phyloP scores from a whole-genome alignment of 2,329 filamentous ascomycete species.

The Fusarium udum region DNA sequence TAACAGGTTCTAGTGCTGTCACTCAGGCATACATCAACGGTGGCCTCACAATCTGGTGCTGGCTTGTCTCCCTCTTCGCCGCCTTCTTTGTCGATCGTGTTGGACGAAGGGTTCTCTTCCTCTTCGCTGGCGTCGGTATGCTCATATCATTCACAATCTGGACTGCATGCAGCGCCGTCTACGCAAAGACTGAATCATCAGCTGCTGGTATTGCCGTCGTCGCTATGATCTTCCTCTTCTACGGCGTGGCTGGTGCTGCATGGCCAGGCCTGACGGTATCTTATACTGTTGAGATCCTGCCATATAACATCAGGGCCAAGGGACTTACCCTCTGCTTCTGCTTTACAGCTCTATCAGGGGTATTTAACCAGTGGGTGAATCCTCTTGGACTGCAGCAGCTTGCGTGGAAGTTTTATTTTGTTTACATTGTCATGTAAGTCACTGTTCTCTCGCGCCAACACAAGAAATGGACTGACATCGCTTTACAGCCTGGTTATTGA shows the following conservation, averaged over 20 bases:
- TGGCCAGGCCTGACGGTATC: conserved; percentile 41
- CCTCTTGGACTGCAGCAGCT: conserved; percentile 37
- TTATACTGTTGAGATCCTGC: conserved; percentile 38
- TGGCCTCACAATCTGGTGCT: conserved; percentile 40
- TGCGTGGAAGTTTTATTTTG: conserved; percentile 39
- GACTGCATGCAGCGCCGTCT: conserved; percentile 39
- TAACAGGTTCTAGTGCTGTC: conserved; percentile 17
- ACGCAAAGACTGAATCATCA: conserved; percentile 33
- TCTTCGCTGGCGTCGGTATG: conserved; percentile 39
- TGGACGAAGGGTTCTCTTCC: conserved; percentile 35
- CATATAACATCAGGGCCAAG: conserved; percentile 40
- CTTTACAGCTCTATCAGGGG: conserved; percentile 37
- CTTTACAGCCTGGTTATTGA: conserved; percentile 29
- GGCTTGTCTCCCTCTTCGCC: conserved; percentile 34
- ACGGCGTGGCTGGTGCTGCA: conserved; percentile 36
- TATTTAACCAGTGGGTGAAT: conserved; percentile 41
- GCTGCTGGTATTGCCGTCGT: conserved; percentile 36
- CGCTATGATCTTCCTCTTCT: conserved; percentile 42
- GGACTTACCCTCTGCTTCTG: conserved; percentile 39
- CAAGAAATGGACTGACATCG: neutral
- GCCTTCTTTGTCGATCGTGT: conserved; percentile 41
- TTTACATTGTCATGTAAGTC: conserved; percentile 40
- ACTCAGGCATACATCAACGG: conserved; percentile 41
- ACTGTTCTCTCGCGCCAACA: fast-evolving
- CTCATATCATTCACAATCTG: conserved; percentile 37